These are phyloP conservation scores for Lyophyllum semitale DNA, from an alignment of 768 basidiomycete species.

Conservation along the genomic window DNA sequence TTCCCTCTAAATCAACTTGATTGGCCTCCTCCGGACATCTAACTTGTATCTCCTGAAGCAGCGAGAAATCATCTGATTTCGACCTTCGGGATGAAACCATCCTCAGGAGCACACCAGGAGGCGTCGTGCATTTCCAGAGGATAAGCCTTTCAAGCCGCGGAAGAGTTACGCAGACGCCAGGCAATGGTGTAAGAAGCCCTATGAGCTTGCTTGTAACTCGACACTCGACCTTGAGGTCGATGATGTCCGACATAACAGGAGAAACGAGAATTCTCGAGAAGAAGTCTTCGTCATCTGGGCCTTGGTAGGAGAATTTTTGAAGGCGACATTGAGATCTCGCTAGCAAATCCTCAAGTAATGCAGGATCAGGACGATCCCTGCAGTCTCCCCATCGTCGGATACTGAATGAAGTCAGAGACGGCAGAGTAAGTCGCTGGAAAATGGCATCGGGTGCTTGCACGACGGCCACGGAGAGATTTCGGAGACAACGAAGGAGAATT, in stretches of 20 bases:
- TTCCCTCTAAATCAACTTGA: neutral
- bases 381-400: neutral
- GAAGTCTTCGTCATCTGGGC: neutral
- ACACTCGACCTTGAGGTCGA: slow-evolving; percentile 1
- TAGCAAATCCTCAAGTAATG: slow-evolving; percentile 4
- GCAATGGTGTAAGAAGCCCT: neutral
- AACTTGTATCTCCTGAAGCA: neutral
- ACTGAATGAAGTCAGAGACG: slow-evolving; percentile 5
- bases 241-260: neutral
- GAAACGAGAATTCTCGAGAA: slow-evolving; percentile 5
- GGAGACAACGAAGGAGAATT: slow-evolving; percentile 1
- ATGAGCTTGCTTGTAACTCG: slow-evolving; percentile 1
- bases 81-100: slow-evolving; percentile 9
- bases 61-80: neutral
- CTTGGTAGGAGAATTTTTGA: neutral
- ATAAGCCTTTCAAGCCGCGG: slow-evolving; percentile 6
- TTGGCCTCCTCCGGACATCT: neutral
- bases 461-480: slow-evolving; percentile 3
- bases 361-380: neutral
- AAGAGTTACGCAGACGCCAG: neutral
- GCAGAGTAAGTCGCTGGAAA: slow-evolving; percentile 11
- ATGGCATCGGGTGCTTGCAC: neutral
- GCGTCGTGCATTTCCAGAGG: neutral
- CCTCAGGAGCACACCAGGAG: neutral
- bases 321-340: slow-evolving; percentile 8